Evolutionary conservation across 192 early-diverging fungal genomes (phyloP).

Genomic region (Ramicandelaber brevisporus): DNA sequence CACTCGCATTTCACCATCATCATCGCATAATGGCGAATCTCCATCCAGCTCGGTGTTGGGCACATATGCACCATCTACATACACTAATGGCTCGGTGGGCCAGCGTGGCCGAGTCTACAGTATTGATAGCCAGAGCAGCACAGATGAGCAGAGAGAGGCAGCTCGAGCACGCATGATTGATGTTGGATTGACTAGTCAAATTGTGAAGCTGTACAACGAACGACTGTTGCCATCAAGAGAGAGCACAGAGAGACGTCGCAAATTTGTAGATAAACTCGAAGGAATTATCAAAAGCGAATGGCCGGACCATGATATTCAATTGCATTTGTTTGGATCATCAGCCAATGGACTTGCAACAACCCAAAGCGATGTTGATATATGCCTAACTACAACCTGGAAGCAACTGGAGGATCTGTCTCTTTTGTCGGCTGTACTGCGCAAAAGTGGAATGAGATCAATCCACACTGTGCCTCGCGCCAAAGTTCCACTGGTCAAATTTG

Average conservation of each 20-base stretch:
- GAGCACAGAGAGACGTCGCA: constrained; percentile 29
- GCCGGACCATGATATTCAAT: constrained; percentile 47
- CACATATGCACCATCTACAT: too few species aligned
- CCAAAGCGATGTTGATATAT: constrained; percentile 75
- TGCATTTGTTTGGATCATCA: constrained; percentile 81
- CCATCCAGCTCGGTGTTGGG: too few species aligned
- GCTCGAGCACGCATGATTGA: constrained; percentile 16
- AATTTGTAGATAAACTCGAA: constrained; percentile 61
- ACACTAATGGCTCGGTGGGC: constrained; percentile 2
- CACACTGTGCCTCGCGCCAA: constrained; percentile 60
- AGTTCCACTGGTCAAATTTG: constrained; percentile 80
- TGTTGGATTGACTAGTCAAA: constrained; percentile 22
- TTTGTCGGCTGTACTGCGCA: constrained; percentile 42
- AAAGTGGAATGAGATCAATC: constrained; percentile 57
- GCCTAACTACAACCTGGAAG: constrained; percentile 61
- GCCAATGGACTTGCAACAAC: constrained; percentile 68
- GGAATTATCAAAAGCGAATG: constrained; percentile 52
- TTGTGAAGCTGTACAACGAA: constrained; percentile 26
- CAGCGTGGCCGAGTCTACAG: background rate
- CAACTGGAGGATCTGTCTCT: constrained; percentile 49
- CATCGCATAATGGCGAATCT: too few species aligned
- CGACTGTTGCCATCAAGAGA: constrained; percentile 35
- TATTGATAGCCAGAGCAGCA: constrained; percentile 4
- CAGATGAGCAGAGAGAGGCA: constrained; percentile 6
- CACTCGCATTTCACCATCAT: too few species aligned